Evolutionary conservation across 1,139 yeast genomes (phyloP).

Genomic region (Meyerozyma sp.): DNA sequence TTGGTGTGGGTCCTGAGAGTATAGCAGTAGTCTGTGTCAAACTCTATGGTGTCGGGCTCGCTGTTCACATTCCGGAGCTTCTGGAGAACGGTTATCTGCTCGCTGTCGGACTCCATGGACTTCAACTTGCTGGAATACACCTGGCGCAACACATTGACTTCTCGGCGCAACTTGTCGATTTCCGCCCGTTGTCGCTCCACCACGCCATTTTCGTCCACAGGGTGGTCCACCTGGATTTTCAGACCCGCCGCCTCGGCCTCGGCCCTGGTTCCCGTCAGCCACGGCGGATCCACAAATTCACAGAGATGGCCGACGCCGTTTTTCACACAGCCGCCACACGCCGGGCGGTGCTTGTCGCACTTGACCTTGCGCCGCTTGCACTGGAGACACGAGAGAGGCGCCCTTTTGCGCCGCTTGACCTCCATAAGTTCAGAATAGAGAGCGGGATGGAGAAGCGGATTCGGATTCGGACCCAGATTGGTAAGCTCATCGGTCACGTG

Average conservation of each 20-base stretch:
- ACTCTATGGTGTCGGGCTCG: constrained; percentile 13
- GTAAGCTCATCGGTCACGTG: too few relatives aligned
- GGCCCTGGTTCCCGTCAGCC: constrained; percentile 16
- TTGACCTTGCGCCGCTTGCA: constrained; percentile 42
- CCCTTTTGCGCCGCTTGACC: constrained; percentile 27
- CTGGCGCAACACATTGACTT: constrained; percentile 24
- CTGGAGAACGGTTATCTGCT: constrained; percentile 13
- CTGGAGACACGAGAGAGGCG: constrained; percentile 38
- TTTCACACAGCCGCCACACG: constrained; percentile 39
- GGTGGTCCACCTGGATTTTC: not conserved
- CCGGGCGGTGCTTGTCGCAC: constrained; percentile 40
- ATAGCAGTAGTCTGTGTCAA: constrained; percentile 15
- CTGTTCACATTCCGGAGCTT: constrained; percentile 12
- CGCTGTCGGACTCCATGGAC: constrained; percentile 4
- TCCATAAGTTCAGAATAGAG: not conserved
- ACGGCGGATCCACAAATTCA: constrained; percentile 37
- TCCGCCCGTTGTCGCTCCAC: constrained; percentile 26
- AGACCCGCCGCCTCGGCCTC: not conserved
- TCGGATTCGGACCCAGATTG: too few relatives aligned
- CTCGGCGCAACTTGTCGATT: constrained; percentile 32
- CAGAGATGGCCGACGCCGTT: constrained; percentile 42
- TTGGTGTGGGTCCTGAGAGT: constrained; percentile 7
- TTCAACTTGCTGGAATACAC: constrained; percentile 12
- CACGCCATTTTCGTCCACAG: not conserved
- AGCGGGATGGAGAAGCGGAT: too few relatives aligned